Conservation (phyloP, 352 stramenopile genomes). For the Phytophthora pisi region DNA sequence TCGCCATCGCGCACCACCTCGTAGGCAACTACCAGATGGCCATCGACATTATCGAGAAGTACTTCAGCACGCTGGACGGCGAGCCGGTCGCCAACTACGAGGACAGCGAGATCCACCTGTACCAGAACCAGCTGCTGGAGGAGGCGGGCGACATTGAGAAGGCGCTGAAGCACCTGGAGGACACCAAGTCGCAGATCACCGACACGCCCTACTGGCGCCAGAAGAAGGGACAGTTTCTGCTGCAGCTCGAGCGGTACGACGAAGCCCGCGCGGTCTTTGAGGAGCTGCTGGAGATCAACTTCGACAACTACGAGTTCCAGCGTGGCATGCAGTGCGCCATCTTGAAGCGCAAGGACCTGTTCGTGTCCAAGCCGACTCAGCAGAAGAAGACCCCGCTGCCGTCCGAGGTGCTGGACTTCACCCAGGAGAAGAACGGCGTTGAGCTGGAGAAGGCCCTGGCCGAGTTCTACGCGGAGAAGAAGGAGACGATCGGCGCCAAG, state of each 20-base stretch:
- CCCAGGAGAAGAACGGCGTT: conserved; percentile 45
- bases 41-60: conserved; percentile 96
- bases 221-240: conserved; percentile 77
- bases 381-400: conserved; percentile 48
- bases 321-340: conserved; percentile 85
- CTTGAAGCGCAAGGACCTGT: conserved; percentile 60
- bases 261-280: conserved; percentile 73
- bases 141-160: conserved; percentile 88
- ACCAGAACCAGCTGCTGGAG: conserved; percentile 94
- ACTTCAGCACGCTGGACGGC: conserved; percentile 90
- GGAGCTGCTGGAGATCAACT: conserved; percentile 85
- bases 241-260: conserved; percentile 67
- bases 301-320: conserved; percentile 93
- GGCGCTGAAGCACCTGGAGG: conserved; percentile 87
- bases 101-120: conserved; percentile 97
- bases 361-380: conserved; percentile 35
- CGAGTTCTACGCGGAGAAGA: conserved; percentile 57
- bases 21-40: conserved; percentile 92
- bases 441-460: conserved; percentile 56
- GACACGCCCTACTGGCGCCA: conserved; percentile 80
- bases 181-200: conserved; percentile 73
- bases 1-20: conserved; percentile 96
- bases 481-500: conserved; percentile 54
- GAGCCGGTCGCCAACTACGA: conserved; percentile 86
- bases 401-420: conserved; percentile 59